These are phyloP conservation scores for Calonectria leucothoes DNA, from an alignment of 2,329 filamentous ascomycete genomes.

Conservation along the genomic window DNA sequence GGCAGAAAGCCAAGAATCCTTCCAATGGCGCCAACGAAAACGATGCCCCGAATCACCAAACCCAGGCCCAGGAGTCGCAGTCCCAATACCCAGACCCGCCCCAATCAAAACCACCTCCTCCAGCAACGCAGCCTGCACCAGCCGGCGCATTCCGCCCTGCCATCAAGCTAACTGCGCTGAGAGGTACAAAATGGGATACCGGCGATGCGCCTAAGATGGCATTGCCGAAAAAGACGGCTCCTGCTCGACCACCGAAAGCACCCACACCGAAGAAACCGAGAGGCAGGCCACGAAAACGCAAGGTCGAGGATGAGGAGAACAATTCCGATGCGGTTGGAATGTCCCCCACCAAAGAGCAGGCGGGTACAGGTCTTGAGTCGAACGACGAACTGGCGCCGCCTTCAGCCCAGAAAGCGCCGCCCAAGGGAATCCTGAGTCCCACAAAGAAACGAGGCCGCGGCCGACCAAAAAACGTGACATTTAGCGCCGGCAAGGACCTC, in stretches of 20 bases:
- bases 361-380: slow-evolving; percentile 17
- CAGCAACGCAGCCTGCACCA: slow-evolving; percentile 19
- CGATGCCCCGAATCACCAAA: neutral
- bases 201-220: slow-evolving; percentile 36
- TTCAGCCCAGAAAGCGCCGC: slow-evolving; percentile 40
- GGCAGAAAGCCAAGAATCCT: slow-evolving; percentile 27
- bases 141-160: slow-evolving; percentile 44
- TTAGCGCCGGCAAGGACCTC: slow-evolving; percentile 50
- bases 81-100: slow-evolving; percentile 21
- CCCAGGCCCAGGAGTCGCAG: slow-evolving; percentile 15
- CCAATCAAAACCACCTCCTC: slow-evolving; percentile 15
- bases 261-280: slow-evolving; percentile 38
- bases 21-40: slow-evolving; percentile 15
- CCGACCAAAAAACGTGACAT: slow-evolving; percentile 66
- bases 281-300: slow-evolving; percentile 37
- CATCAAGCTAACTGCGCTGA: slow-evolving; percentile 51
- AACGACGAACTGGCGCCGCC: slow-evolving; percentile 31
- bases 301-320: slow-evolving; percentile 23
- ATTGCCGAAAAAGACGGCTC: slow-evolving; percentile 37
- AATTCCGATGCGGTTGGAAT: slow-evolving; percentile 9
- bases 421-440: slow-evolving; percentile 69
- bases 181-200: slow-evolving; percentile 53
- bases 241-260: slow-evolving; percentile 29
- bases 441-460: slow-evolving; percentile 56
- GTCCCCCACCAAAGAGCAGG: slow-evolving; percentile 26